Conservation (phyloP, 257 asterid species). For the Oldenlandia corymbosa region DNA sequence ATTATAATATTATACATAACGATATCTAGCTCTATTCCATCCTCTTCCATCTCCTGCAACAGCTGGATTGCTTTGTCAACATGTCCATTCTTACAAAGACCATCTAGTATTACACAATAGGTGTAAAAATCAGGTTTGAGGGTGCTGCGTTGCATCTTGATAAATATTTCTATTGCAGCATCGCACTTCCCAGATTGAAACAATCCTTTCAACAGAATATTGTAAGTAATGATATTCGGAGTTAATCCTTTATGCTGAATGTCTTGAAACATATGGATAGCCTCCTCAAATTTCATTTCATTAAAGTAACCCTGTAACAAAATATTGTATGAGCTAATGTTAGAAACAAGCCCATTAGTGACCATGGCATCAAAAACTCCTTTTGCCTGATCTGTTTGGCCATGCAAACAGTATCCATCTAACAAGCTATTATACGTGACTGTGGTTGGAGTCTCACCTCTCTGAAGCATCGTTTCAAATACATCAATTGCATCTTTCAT, state of each 20-base stretch:
- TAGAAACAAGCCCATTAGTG: slow-evolving; percentile 9
- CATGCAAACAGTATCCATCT: slow-evolving; percentile 3
- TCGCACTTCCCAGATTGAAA: slow-evolving; percentile 18
- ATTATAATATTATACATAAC: slow-evolving; percentile 3
- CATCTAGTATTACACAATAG: slow-evolving; percentile 19
- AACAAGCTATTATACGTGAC: neutral
- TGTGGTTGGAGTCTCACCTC: neutral
- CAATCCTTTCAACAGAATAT: slow-evolving; percentile 20
- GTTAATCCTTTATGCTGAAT: slow-evolving; percentile 17
- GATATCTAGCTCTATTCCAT: neutral
- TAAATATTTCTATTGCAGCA: slow-evolving; percentile 17
- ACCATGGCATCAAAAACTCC: slow-evolving; percentile 11
- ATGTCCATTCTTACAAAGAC: slow-evolving; percentile 17
- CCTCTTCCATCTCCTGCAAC: slow-evolving; percentile 14
- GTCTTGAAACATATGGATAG: slow-evolving; percentile 18
- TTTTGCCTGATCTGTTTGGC: slow-evolving; percentile 3
- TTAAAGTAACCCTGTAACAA: slow-evolving; percentile 29
- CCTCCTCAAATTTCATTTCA: slow-evolving; percentile 22
- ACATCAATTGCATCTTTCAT: slow-evolving; percentile 7
- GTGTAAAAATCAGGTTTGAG: slow-evolving; percentile 17
- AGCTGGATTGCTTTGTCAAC: slow-evolving; percentile 20
- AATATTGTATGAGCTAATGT: slow-evolving; percentile 11
- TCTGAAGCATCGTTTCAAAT: slow-evolving; percentile 2
- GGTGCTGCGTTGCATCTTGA: slow-evolving; percentile 17
- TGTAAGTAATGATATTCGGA: slow-evolving; percentile 16